phyloP scores from a whole-genome alignment of 345 rosid genomes.

The Lumnitzera racemosa region DNA sequence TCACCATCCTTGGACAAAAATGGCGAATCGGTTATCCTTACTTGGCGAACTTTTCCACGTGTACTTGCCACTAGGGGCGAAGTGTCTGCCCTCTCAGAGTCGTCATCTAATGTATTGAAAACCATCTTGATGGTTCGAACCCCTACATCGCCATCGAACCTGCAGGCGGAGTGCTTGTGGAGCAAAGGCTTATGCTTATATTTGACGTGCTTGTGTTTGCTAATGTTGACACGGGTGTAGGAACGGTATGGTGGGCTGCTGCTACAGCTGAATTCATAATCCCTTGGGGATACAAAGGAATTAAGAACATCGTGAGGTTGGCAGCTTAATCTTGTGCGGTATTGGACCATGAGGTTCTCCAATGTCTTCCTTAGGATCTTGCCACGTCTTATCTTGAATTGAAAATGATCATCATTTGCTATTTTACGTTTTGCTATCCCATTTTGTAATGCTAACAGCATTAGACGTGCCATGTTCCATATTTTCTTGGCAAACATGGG shows the following conservation, averaged over 20 bases:
- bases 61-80: slow-evolving; percentile 20
- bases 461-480: slow-evolving; percentile 11
- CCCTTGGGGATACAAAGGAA: slow-evolving; percentile 17
- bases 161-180: not conserved
- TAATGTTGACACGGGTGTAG: not conserved
- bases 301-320: slow-evolving; percentile 14
- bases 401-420: slow-evolving; percentile 14
- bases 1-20: slow-evolving; percentile 14
- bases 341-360: slow-evolving; percentile 16
- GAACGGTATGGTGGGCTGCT: slow-evolving; percentile 12
- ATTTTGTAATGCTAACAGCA: slow-evolving; percentile 20
- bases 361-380: slow-evolving; percentile 24
- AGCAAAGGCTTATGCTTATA: not conserved
- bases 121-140: too few relatives aligned
- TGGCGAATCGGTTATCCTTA: slow-evolving; percentile 36
- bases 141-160: not conserved
- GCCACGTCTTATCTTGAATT: slow-evolving; percentile 17
- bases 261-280: slow-evolving; percentile 40
- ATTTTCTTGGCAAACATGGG: slow-evolving; percentile 14
- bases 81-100: slow-evolving; percentile 1
- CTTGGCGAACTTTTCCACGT: slow-evolving; percentile 10
- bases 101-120: not conserved
- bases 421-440: slow-evolving; percentile 23
- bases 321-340: slow-evolving; percentile 12
- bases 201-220: slow-evolving; percentile 3